Evolutionary conservation across 2,329 filamentous ascomycete genomes (phyloP).

Genomic region (Passalora sequoiae): DNA sequence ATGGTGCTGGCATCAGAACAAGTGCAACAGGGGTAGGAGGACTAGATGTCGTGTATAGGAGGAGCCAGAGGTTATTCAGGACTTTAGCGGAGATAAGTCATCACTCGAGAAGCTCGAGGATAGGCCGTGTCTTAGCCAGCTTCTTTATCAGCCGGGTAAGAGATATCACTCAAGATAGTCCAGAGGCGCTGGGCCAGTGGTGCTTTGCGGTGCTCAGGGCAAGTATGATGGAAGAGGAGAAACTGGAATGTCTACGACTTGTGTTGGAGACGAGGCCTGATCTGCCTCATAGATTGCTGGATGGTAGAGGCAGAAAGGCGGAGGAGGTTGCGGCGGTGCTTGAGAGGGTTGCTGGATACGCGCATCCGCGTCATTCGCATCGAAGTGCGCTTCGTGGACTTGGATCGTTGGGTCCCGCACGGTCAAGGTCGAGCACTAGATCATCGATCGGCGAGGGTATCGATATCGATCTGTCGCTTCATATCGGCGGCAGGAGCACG

Average conservation of each 20-base stretch:
- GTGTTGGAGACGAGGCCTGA: slow-evolving; percentile 8
- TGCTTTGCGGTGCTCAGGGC: slow-evolving; percentile 10
- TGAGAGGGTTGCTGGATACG: neutral
- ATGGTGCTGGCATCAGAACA: no score
- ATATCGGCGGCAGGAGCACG: neutral
- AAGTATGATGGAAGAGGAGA: slow-evolving; percentile 3
- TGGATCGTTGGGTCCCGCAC: neutral
- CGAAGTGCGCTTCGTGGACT: neutral
- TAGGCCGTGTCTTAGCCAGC: slow-evolving; percentile 7
- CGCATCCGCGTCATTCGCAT: neutral
- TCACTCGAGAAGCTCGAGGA: slow-evolving; percentile 5
- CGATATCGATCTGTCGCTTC: slow-evolving; percentile 3
- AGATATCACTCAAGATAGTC: slow-evolving; percentile 6
- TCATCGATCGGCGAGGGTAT: neutral
- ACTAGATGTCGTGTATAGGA: slow-evolving; percentile 2
- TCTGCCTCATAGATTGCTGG: slow-evolving; percentile 4
- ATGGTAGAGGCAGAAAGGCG: slow-evolving; percentile 9
- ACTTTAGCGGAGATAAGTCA: slow-evolving; percentile 9
- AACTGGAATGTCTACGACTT: slow-evolving; percentile 6
- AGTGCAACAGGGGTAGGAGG: neutral
- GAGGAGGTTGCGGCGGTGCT: slow-evolving; percentile 6
- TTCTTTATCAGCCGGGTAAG: slow-evolving; percentile 8
- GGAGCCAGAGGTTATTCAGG: slow-evolving; percentile 11
- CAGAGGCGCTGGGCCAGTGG: slow-evolving; percentile 9
- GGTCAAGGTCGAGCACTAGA: neutral